Evolutionary conservation across 1,284 basidiomycete genomes (phyloP).

Genomic region (Microbotryum silenes-acaulis): DNA sequence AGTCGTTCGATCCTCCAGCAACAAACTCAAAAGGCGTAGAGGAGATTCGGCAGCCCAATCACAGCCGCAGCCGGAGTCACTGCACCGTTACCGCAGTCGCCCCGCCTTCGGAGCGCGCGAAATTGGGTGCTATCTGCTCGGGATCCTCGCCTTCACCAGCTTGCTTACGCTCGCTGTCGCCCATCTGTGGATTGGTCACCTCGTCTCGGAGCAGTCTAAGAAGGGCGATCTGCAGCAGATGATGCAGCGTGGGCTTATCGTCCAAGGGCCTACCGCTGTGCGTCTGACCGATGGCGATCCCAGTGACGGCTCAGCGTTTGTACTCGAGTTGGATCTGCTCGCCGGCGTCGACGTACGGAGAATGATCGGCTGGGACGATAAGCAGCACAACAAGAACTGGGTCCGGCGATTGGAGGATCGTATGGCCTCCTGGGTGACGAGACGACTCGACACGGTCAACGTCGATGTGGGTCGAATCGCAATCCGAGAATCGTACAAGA

Average conservation of each 20-base stretch:
- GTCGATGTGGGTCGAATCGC: conserved; percentile 19
- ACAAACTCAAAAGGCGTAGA: no score
- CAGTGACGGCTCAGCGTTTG: not conserved
- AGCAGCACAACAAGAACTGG: conserved; percentile 15
- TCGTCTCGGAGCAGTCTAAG: conserved; percentile 27
- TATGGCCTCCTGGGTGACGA: conserved; percentile 26
- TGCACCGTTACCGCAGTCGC: not conserved
- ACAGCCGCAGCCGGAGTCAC: not conserved
- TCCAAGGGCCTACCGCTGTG: conserved; percentile 26
- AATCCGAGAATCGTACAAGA: conserved; percentile 4
- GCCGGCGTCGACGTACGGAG: conserved; percentile 30
- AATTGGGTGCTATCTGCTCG: conserved; percentile 14
- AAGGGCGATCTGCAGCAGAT: conserved; percentile 21
- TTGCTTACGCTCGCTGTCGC: conserved; percentile 22
- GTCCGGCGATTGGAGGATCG: conserved; percentile 12
- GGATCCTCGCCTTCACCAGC: conserved; percentile 13
- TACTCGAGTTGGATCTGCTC: conserved; percentile 25
- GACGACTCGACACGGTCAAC: conserved; percentile 10
- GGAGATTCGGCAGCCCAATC: not conserved
- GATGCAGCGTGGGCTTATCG: conserved; percentile 23
- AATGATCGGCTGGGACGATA: conserved; percentile 30
- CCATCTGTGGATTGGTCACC: conserved; percentile 32
- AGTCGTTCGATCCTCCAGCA: not conserved
- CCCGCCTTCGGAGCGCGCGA: not conserved
- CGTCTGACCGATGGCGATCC: conserved; percentile 12